phyloP scores from a whole-genome alignment of 352 stramenopile species.

The Pythium rhizo-oryzae region DNA sequence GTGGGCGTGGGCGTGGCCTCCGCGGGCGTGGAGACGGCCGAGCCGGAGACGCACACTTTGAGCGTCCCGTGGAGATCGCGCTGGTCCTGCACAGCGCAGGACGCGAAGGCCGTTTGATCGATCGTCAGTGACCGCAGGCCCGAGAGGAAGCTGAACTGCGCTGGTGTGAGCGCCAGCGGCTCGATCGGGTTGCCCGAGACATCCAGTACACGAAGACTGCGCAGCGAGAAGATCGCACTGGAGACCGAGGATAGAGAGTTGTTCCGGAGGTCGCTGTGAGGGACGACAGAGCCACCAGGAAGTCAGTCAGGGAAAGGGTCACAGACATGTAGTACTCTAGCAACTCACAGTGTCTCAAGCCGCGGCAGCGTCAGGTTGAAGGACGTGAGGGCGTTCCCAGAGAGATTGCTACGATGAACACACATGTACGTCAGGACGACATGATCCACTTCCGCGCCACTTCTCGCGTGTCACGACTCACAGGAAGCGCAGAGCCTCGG shows the following conservation, averaged over 20 bases:
- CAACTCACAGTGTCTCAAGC: slow-evolving; percentile 23
- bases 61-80: slow-evolving; percentile 27
- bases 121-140: slow-evolving; percentile 34
- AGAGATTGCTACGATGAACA: background rate
- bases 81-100: slow-evolving; percentile 37
- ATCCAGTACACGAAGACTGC: slow-evolving; percentile 24
- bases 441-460: too few relatives aligned
- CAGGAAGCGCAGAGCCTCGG: slow-evolving; percentile 15
- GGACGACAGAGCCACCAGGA: too few relatives aligned
- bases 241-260: slow-evolving; percentile 19
- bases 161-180: slow-evolving; percentile 27
- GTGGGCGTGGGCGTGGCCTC: background rate
- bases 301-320: too few relatives aligned
- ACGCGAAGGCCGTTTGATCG: slow-evolving; percentile 49
- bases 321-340: too few relatives aligned
- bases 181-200: slow-evolving; percentile 41
- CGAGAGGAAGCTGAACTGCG: slow-evolving; percentile 38
- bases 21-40: background rate
- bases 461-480: background rate
- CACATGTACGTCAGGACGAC: too few relatives aligned
- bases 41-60: slow-evolving; percentile 33
- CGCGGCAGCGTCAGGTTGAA: slow-evolving; percentile 9
- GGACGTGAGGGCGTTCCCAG: slow-evolving; percentile 17
- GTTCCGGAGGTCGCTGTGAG: slow-evolving; percentile 22
- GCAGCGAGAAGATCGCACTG: slow-evolving; percentile 13